Evolutionary conservation across 495 filamentous ascomycete genomes (phyloP), one percentile per base, ranked within the genome.

Genomic region (Penicillium bialowiezense): DNA sequence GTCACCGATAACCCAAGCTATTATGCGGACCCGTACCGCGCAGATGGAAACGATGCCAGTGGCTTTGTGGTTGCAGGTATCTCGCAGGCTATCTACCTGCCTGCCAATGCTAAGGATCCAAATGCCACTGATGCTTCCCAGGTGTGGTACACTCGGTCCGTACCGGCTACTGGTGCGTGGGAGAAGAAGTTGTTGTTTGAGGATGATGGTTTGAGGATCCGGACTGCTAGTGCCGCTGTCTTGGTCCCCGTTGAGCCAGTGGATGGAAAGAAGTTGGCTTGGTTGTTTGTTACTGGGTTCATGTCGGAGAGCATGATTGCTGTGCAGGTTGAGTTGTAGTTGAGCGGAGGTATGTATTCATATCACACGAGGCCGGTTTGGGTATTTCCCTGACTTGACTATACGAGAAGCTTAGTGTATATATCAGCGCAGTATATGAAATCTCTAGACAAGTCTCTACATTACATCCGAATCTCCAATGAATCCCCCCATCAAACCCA

Each of bases 241-340:
- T 46, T 85, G 38, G 65, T 86, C 3, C 69, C 77, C 0, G 72
- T 82, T 50, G 68, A 81, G 49, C 72, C 26, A 7, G 44, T 51
- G 1, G 59, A 50, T 19, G 69, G 67, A 5, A 51, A 56, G 33
- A 72, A 80, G 34, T 62, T 72, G 42, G 81, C 74, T 6, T 79
- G 77, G 80, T 58, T 85, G 13, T 84, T 81, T 64, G 74, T 79
- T 12, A 80, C 78, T 20, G 80, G 83, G 1, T 78, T 82, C 36
- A 26, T 78, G 15, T 74, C 78, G n/a, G 62, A 73, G n/a, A 62
- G 54, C 47, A 68, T 82, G 50, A 48, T 83, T 43, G 78, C 79
- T 19, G 69, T 75, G 17, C 75, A 74, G 62, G 74, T 85, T 34
- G 72, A 81, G 48, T 60, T 85, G 33, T 76, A 62, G 49, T 21